Conservation (phyloP, 108 stramenopile species). For the Cyclotella cryptica region DNA sequence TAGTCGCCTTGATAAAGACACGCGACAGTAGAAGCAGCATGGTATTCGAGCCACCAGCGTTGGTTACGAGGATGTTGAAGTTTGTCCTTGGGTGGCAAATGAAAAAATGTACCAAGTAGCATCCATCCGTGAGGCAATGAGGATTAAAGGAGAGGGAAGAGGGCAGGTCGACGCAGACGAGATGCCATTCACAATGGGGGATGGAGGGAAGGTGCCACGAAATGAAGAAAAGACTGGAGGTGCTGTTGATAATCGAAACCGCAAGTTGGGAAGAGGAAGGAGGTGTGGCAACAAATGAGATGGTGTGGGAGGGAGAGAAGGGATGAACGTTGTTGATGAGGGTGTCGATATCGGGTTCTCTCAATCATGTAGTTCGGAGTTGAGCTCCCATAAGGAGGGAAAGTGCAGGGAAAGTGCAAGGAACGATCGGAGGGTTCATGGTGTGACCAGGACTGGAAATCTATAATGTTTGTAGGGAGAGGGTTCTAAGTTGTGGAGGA, state of each 20-base stretch:
- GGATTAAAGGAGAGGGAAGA: neutral
- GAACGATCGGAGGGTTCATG: neutral
- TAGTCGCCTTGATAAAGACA: too few relatives aligned
- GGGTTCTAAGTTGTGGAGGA: neutral
- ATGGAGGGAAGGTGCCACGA: too few relatives aligned
- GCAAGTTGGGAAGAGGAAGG: neutral
- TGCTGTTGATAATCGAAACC: neutral
- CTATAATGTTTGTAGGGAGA: neutral
- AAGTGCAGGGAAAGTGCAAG: too few relatives aligned
- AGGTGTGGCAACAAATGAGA: neutral
- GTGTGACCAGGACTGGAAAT: neutral
- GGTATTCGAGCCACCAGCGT: too few relatives aligned
- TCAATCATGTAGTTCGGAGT: neutral
- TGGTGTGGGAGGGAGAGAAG: neutral
- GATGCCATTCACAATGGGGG: neutral
- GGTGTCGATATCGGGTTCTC: too few relatives aligned
- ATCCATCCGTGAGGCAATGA: neutral
- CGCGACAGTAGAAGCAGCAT: too few relatives aligned
- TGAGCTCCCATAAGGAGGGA: too few relatives aligned
- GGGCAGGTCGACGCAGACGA: neutral
- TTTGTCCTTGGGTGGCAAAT: neutral
- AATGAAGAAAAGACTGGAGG: neutral
- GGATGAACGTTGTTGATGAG: neutral
- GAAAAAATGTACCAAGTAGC: neutral
- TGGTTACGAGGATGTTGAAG: neutral